phyloP scores from a whole-genome alignment of 2,329 filamentous ascomycete genomes.

The Albophoma yamanashiensis region DNA sequence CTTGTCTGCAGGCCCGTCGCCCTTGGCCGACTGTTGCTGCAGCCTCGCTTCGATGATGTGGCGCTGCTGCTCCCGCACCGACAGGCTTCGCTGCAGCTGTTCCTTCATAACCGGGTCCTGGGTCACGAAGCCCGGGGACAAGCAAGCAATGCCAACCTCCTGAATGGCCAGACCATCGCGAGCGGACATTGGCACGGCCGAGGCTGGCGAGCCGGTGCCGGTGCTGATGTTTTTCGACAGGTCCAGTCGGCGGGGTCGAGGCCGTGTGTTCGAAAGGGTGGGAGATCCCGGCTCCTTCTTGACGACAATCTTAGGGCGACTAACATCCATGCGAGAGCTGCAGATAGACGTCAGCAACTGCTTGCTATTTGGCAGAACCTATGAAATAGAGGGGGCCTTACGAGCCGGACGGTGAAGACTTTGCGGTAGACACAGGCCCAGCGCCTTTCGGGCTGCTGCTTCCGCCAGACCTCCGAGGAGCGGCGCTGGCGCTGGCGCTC shows the following conservation, averaged over 20 bases:
- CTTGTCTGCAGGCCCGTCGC: slow-evolving; percentile 52
- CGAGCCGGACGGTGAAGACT: slow-evolving; percentile 49
- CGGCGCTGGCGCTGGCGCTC: slow-evolving; percentile 24
- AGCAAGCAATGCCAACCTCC: slow-evolving; percentile 84
- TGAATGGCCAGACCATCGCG: slow-evolving; percentile 76
- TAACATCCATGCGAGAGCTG: slow-evolving; percentile 13
- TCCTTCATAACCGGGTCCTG: slow-evolving; percentile 96
- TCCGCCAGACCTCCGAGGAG: slow-evolving; percentile 35
- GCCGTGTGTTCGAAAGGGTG: slow-evolving; percentile 60
- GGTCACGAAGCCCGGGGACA: slow-evolving; percentile 92
- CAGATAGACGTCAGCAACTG: slow-evolving; percentile 5
- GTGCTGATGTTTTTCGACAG: slow-evolving; percentile 53
- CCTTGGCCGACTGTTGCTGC: slow-evolving; percentile 77
- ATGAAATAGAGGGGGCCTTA: slow-evolving; percentile 27
- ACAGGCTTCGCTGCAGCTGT: slow-evolving; percentile 87
- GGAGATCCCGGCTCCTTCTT: slow-evolving; percentile 95
- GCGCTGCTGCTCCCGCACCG: slow-evolving; percentile 85
- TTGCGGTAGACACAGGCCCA: slow-evolving; percentile 25
- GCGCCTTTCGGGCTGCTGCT: slow-evolving; percentile 43
- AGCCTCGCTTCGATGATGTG: slow-evolving; percentile 88
- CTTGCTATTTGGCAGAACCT: background rate
- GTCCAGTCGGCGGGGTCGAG: slow-evolving; percentile 56
- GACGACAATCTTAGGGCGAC: slow-evolving; percentile 71
- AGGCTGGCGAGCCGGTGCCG: slow-evolving; percentile 41
- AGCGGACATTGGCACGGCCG: slow-evolving; percentile 67